Evolutionary conservation across 2,329 filamentous ascomycete genomes (phyloP).

Genomic region (Fusarium euwallaceae): DNA sequence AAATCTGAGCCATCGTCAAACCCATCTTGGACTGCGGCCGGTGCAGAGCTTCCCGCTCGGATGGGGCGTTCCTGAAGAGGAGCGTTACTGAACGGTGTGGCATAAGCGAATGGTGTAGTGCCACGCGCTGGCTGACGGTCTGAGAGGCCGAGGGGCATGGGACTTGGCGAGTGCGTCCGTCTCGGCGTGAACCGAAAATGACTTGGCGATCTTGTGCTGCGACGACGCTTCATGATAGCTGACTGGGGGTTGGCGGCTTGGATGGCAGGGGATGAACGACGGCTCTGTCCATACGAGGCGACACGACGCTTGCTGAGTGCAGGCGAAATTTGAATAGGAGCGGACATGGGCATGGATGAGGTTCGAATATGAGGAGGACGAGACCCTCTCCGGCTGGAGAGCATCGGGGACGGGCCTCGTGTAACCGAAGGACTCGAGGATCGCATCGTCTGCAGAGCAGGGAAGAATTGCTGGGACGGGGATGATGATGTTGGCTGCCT

Average conservation of each 20-base stretch:
- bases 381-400: slow-evolving; percentile 56
- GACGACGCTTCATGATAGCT: slow-evolving; percentile 62
- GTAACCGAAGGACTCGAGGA: slow-evolving; percentile 50
- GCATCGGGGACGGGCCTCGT: slow-evolving; percentile 58
- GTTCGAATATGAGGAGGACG: slow-evolving; percentile 65
- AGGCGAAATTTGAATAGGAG: slow-evolving; percentile 56
- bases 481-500: slow-evolving; percentile 58
- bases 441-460: slow-evolving; percentile 42
- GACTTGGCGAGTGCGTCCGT: slow-evolving; percentile 65
- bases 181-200: slow-evolving; percentile 67
- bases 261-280: slow-evolving; percentile 50
- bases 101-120: slow-evolving; percentile 77
- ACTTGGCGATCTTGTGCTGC: slow-evolving; percentile 71
- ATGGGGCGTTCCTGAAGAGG: slow-evolving; percentile 58
- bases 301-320: slow-evolving; percentile 60
- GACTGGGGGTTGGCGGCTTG: slow-evolving; percentile 42
- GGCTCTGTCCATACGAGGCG: slow-evolving; percentile 57
- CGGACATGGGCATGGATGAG: slow-evolving; percentile 63
- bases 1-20: slow-evolving; percentile 55
- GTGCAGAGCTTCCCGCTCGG: slow-evolving; percentile 48
- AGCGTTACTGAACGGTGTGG: slow-evolving; percentile 78
- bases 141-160: slow-evolving; percentile 52
- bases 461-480: slow-evolving; percentile 54
- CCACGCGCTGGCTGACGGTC: slow-evolving; percentile 55
- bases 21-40: slow-evolving; percentile 47